Percentiles rank a stretch among this genome's conserved stretches.
phyloP scores from a whole-genome alignment of 1,284 basidiomycete genomes.

The Melampsora americana region DNA sequence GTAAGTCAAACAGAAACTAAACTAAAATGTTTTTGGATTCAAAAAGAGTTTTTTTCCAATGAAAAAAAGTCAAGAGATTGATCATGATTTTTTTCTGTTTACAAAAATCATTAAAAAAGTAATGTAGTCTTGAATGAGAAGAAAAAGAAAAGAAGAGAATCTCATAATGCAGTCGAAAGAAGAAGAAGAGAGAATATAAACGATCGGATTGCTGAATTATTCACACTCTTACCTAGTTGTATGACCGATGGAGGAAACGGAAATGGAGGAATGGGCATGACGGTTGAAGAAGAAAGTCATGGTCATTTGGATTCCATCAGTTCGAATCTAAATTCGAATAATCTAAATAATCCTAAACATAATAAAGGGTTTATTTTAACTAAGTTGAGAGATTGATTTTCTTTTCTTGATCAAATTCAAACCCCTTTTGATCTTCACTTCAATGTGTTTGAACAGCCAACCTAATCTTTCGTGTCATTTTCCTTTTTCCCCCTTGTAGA shows the following conservation, averaged over 20 bases:
- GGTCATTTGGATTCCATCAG: constrained; percentile 48
- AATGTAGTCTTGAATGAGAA: constrained; percentile 66
- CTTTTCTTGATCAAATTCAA: no score
- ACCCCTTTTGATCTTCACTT: no score
- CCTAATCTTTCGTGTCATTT: no score
- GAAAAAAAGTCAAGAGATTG: not conserved
- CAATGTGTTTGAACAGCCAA: no score
- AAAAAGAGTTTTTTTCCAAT: no score
- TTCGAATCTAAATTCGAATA: constrained; percentile 46
- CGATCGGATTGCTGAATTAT: constrained; percentile 84
- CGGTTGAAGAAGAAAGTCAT: constrained; percentile 48
- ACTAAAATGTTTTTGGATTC: no score
- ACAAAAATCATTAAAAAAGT: not conserved
- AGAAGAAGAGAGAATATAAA: constrained; percentile 85
- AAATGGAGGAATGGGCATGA: constrained; percentile 49
- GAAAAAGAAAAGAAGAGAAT: constrained; percentile 70
- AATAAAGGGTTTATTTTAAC: constrained; percentile 53
- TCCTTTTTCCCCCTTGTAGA: constrained; percentile 47
- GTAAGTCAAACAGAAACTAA: not conserved
- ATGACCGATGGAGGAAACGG: constrained; percentile 52
- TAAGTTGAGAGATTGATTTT: constrained; percentile 1
- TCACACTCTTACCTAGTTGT: constrained; percentile 74
- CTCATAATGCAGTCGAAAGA: constrained; percentile 85
- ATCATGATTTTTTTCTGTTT: not conserved
- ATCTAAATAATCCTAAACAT: constrained; percentile 46